A percentile compares a stretch with the other conserved stretches of the same genome.
Evolutionary conservation across 73 alveolate genomes (phyloP).

Genomic region (Paramecium octaurelia): DNA sequence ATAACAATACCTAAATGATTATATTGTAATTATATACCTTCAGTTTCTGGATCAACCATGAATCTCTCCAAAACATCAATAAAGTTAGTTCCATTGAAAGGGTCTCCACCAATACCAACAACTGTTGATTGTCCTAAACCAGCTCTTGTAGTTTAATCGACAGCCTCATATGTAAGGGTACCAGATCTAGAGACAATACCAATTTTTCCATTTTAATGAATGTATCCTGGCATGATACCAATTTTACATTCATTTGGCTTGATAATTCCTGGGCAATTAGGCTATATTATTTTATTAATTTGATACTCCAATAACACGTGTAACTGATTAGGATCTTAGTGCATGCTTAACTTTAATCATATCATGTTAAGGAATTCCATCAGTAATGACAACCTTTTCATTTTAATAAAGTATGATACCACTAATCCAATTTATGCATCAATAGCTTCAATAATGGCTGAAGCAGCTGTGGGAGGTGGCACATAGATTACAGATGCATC

Average conservation of each 20-base stretch:
- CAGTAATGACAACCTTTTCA: constrained; percentile 84
- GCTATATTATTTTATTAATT: constrained; percentile 13
- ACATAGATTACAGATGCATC: constrained; percentile 96
- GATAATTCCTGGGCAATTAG: constrained; percentile 97
- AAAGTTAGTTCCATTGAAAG: constrained; percentile 97
- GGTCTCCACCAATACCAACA: constrained; percentile 96
- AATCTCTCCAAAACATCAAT: constrained; percentile 91
- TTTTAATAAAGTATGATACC: constrained; percentile 22
- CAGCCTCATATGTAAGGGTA: constrained; percentile 96
- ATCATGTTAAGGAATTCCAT: constrained; percentile 96
- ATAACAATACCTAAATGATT: constrained; percentile 79
- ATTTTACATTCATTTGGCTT: constrained; percentile 98
- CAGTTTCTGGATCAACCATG: constrained; percentile 92
- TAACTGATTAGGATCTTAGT: constrained; percentile 81
- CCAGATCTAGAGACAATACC: constrained; percentile 94
- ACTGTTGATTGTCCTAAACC: constrained; percentile 95
- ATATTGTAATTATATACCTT: constrained; percentile 55
- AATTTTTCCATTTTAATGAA: constrained; percentile 86
- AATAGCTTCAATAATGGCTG: constrained; percentile 88
- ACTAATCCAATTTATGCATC: constrained; percentile 90
- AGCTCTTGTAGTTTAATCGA: constrained; percentile 91
- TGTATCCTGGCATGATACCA: constrained; percentile 98
- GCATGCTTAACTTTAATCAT: constrained; percentile 90
- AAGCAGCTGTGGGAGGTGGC: constrained; percentile 97
- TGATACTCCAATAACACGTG: constrained; percentile 86